Conservation (phyloP, 208 protist genomes). For the Crithidia brevicula region DNA sequence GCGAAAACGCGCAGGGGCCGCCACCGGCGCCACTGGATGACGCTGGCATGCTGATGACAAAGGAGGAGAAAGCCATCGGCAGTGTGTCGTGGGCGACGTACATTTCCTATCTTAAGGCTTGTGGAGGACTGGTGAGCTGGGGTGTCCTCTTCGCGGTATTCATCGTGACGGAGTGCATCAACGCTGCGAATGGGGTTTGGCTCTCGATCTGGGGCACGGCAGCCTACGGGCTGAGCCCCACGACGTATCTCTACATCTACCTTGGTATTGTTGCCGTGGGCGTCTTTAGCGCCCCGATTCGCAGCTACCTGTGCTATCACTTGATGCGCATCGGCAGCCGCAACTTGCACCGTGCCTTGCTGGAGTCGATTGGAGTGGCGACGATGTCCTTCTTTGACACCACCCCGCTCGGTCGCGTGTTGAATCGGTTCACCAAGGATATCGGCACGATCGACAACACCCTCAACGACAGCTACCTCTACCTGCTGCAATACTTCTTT, state of each 20-base stretch:
- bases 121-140: slow-evolving; percentile 45
- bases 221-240: slow-evolving; percentile 13
- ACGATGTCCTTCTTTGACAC: slow-evolving; percentile 95
- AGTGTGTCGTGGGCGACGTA: slow-evolving; percentile 65
- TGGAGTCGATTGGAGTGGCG: slow-evolving; percentile 53
- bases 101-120: slow-evolving; percentile 52
- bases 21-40: neutral
- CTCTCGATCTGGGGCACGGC: slow-evolving; percentile 71
- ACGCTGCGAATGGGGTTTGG: slow-evolving; percentile 57
- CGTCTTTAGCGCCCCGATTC: slow-evolving; percentile 46
- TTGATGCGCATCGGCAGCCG: slow-evolving; percentile 40
- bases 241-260: slow-evolving; percentile 56
- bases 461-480: slow-evolving; percentile 60
- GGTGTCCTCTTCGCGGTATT: slow-evolving; percentile 61
- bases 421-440: slow-evolving; percentile 96
- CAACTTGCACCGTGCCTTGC: slow-evolving; percentile 56
- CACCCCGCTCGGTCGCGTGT: slow-evolving; percentile 93
- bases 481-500: slow-evolving; percentile 64
- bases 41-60: slow-evolving; percentile 46
- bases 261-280: slow-evolving; percentile 37
- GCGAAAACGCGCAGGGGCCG: neutral
- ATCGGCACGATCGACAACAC: slow-evolving; percentile 76
- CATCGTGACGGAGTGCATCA: slow-evolving; percentile 54
- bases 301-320: slow-evolving; percentile 36
- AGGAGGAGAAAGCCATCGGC: slow-evolving; percentile 66